These are phyloP conservation scores for Malassezia pachydermatis DNA, from an alignment of 1,284 basidiomycete species.

Conservation along the genomic window DNA sequence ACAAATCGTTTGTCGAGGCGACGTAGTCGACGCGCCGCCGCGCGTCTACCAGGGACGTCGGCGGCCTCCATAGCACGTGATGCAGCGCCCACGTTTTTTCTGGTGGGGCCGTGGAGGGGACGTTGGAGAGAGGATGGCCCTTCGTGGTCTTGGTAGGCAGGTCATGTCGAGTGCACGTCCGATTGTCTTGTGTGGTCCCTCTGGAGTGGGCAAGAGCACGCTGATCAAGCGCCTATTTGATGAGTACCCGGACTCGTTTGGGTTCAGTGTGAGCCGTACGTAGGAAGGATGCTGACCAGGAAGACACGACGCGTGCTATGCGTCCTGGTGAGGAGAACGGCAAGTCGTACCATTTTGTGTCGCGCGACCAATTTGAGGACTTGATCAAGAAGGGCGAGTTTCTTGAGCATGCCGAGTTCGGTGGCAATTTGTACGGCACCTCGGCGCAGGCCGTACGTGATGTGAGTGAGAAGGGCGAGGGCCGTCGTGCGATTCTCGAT, in stretches of 20 bases:
- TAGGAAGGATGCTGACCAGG: conserved; percentile 25
- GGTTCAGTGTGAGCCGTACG: conserved; percentile 82
- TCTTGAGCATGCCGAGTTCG: conserved; percentile 65
- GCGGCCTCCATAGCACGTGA: too few species aligned
- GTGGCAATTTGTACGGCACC: conserved; percentile 82
- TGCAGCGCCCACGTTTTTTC: too few species aligned
- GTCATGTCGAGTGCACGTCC: conserved; percentile 49
- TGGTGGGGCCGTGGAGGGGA: too few species aligned
- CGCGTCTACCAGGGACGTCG: too few species aligned
- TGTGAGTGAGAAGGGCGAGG: conserved; percentile 51
- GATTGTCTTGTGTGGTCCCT: conserved; percentile 69
- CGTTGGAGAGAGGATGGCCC: too few species aligned
- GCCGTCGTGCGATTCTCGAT: conserved; percentile 73
- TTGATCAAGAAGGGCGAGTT: conserved; percentile 54
- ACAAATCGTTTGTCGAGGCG: too few species aligned
- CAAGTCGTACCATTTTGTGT: conserved; percentile 56
- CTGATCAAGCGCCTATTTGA: conserved; percentile 73
- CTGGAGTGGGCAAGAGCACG: conserved; percentile 89
- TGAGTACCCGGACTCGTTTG: conserved; percentile 74
- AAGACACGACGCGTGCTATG: conserved; percentile 86
- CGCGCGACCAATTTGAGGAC: conserved; percentile 52
- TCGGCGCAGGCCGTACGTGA: conserved; percentile 61
- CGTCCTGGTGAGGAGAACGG: conserved; percentile 74
- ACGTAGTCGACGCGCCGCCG: too few species aligned
- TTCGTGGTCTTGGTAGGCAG: too few species aligned